Percentiles rank a stretch among this genome's conserved stretches.
phyloP scores from a whole-genome alignment of 2,329 filamentous ascomycete species.

The Hymenoscyphus occultus region DNA sequence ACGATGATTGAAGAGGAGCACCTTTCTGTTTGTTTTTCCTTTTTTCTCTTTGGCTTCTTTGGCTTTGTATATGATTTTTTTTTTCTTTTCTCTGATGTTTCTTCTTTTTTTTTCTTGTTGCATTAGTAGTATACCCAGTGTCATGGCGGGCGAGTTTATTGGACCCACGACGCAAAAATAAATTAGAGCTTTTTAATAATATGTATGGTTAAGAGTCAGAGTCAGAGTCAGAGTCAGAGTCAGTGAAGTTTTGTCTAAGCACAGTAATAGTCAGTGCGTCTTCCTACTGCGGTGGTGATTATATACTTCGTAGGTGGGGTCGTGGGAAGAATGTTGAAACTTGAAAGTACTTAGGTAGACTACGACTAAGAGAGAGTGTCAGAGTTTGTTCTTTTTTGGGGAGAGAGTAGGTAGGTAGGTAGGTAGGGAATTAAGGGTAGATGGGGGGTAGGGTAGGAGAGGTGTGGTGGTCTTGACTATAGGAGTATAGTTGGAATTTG shows the following conservation, averaged over 20 bases:
- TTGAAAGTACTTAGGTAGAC: too few relatives aligned
- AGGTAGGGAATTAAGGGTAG: background rate
- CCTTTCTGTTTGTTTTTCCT: conserved; percentile 22
- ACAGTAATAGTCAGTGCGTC: too few relatives aligned
- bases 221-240: too few relatives aligned
- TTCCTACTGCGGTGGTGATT: too few relatives aligned
- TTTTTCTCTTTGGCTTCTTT: conserved; percentile 18
- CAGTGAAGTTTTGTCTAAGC: too few relatives aligned
- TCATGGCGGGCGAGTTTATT: conserved; percentile 22
- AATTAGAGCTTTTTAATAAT: too few relatives aligned
- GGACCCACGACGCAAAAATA: conserved; percentile 12
- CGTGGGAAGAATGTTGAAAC: too few relatives aligned
- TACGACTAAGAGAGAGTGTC: too few relatives aligned
- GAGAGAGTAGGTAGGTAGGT: background rate
- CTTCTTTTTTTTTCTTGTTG: conserved; percentile 17
- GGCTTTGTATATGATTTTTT: conserved; percentile 33
- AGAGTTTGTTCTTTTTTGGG: background rate
- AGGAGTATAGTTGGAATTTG: too few relatives aligned
- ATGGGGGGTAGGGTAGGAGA: background rate
- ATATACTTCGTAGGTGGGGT: too few relatives aligned
- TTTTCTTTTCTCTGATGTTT: conserved; percentile 15
- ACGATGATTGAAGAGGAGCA: conserved; percentile 2
- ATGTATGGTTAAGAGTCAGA: too few relatives aligned
- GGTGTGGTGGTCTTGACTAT: too few relatives aligned
- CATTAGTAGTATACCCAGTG: conserved; percentile 35